phyloP scores from a whole-genome alignment of 352 stramenopile genomes.

The Pythium coloratum region DNA sequence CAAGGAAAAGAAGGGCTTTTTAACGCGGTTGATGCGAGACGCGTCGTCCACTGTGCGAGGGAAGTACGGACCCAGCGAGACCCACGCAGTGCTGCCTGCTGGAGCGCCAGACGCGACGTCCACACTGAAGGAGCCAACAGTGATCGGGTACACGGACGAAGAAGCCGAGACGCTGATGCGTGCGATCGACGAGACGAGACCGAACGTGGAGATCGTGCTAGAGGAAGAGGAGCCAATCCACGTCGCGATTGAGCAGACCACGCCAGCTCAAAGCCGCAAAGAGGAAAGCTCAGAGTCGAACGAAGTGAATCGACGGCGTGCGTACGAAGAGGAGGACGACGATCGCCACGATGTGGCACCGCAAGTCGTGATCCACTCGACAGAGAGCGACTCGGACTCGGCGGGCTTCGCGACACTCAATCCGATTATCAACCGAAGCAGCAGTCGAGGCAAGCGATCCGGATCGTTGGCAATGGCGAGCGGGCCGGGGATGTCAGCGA shows the following conservation, averaged over 20 bases:
- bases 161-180: neutral
- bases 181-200: neutral
- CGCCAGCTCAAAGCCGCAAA: neutral
- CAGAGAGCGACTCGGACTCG: constrained; percentile 60
- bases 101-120: neutral
- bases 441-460: constrained; percentile 18
- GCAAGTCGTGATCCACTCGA: constrained; percentile 75
- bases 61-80: constrained; percentile 32
- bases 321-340: constrained; percentile 21
- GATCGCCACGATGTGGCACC: constrained; percentile 33
- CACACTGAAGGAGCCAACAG: neutral
- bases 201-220: constrained; percentile 26
- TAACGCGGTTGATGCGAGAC: constrained; percentile 34
- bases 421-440: constrained; percentile 42
- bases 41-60: constrained; percentile 23
- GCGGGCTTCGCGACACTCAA: constrained; percentile 68
- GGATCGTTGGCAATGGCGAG: constrained; percentile 25
- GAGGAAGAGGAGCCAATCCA: constrained; percentile 54
- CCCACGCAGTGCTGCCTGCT: constrained; percentile 14
- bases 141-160: constrained; percentile 1
- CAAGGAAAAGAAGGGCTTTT: constrained; percentile 45
- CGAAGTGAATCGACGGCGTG: neutral
- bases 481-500: neutral
- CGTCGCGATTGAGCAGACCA: constrained; percentile 40
- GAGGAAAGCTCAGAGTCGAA: neutral